Evolutionary conservation across 306 rosid species (phyloP).

Genomic region (Fragaria ananassa): DNA sequence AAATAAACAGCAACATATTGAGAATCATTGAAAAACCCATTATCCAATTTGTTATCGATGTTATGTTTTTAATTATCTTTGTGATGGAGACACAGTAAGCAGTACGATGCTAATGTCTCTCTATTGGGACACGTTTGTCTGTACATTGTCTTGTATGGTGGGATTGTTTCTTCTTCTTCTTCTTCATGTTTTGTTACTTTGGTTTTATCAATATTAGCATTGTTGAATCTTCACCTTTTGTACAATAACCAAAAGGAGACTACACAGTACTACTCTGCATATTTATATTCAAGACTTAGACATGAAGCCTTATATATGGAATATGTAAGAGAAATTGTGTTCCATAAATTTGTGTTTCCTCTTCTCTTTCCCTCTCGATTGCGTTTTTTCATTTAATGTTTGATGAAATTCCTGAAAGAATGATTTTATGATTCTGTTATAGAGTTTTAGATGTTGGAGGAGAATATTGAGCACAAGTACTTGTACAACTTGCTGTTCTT

Average conservation of each 20-base stretch:
- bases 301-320: slow-evolving; percentile 39
- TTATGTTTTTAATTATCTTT: neutral
- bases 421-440: slow-evolving; percentile 14
- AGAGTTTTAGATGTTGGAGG: slow-evolving; percentile 16
- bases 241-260: slow-evolving; percentile 28
- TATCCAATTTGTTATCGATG: neutral
- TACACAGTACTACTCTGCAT: slow-evolving; percentile 26
- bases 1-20: neutral
- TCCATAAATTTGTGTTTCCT: slow-evolving; percentile 29
- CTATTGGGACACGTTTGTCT: slow-evolving; percentile 23
- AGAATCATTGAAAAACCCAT: slow-evolving; percentile 18
- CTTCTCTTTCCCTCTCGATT: slow-evolving; percentile 11
- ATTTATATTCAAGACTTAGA: slow-evolving; percentile 48
- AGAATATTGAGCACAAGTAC: slow-evolving; percentile 19
- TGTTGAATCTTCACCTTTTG: slow-evolving; percentile 30
- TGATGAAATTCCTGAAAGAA: neutral
- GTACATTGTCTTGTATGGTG: slow-evolving; percentile 14
- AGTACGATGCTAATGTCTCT: slow-evolving; percentile 9
- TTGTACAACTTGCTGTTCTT: slow-evolving; percentile 2
- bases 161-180: slow-evolving; percentile 39
- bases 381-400: neutral
- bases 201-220: slow-evolving; percentile 38
- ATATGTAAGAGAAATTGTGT: slow-evolving; percentile 39
- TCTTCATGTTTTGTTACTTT: slow-evolving; percentile 34
- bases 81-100: slow-evolving; percentile 10